Conservation (phyloP, 2,329 filamentous ascomycete genomes). For the Tolypocladium ophioglossoides region DNA sequence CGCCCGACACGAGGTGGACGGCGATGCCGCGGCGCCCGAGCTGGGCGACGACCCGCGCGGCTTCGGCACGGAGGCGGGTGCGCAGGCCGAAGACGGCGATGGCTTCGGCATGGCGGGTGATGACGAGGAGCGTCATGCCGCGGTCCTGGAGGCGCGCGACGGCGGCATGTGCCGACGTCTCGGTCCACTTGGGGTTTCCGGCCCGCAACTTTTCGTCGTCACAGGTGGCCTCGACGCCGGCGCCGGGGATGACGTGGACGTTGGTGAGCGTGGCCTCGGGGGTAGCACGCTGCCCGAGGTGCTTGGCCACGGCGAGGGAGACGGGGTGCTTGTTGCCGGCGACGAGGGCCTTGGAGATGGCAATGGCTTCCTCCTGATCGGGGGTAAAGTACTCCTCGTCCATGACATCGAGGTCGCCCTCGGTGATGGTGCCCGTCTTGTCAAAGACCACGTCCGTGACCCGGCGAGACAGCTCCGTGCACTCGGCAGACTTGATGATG, state of each 20-base stretch:
- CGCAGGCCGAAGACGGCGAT: slow-evolving; percentile 39
- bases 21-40: slow-evolving; percentile 36
- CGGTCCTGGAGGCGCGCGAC: slow-evolving; percentile 9
- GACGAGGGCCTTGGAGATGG: slow-evolving; percentile 18
- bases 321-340: slow-evolving; percentile 38
- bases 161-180: slow-evolving; percentile 9
- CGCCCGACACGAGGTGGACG: slow-evolving; percentile 47
- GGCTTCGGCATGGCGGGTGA: slow-evolving; percentile 16
- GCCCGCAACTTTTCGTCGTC: slow-evolving; percentile 21
- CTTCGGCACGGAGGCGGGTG: slow-evolving; percentile 24
- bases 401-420: slow-evolving; percentile 25
- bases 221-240: slow-evolving; percentile 25
- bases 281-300: slow-evolving; percentile 19
- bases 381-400: slow-evolving; percentile 11
- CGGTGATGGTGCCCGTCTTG: slow-evolving; percentile 54
- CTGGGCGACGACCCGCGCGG: slow-evolving; percentile 29
- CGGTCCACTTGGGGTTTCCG: slow-evolving; percentile 36
- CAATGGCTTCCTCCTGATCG: slow-evolving; percentile 12
- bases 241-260: slow-evolving; percentile 27
- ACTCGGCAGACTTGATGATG: slow-evolving; percentile 45
- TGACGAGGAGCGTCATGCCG: slow-evolving; percentile 16
- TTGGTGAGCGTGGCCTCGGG: slow-evolving; percentile 9
- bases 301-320: slow-evolving; percentile 31
- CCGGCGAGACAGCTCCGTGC: slow-evolving; percentile 40
- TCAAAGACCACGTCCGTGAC: slow-evolving; percentile 49